Evolutionary conservation across 768 basidiomycete genomes (phyloP), one percentile per base, ranked within the genome.

Genomic region (Royoungia palumana): DNA sequence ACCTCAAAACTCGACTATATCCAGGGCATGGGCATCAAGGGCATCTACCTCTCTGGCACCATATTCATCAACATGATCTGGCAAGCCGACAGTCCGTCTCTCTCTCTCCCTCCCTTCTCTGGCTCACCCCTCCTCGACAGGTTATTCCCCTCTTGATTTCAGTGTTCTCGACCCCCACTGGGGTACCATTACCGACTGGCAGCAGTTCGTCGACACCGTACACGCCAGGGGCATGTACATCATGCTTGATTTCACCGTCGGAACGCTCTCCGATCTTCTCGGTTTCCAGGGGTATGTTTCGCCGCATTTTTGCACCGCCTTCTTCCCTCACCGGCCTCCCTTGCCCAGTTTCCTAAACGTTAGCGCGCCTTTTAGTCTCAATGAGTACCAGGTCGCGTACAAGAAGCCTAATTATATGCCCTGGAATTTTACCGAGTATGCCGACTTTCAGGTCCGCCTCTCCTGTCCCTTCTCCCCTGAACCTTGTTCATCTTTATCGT

Each of bases 51-150:
- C 65, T 91, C 94, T 20, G 94, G 94, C 44, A 96, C 94, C 2
- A 82, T 85, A 44, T 96, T 92, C 68, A 53, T 96, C 53, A 95
- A 95, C 77, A 94, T 94, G 93, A 70, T 91, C n/a, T 95, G 93
- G 93, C 87, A 94, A 63, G 87, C 91, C 4, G 93, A 95, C 78
- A 92, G 93, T 94, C 46, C 63, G 91, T 80, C 22, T 36, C 42
- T 22, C 19, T 30, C 17, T 30, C 32, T 37, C 12, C 46, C 36
- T 27, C 11, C 11, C 3, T 6, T 35, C 37, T 35, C 34, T 24
- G 44, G 22, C 6, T 55, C 49, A 47, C 24, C 40, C 35, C 32
- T 10, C 41, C 39, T 37, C 8, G n/a, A 1, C 6, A 59, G 92
- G 92, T 69, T 96, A 95, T 66, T 96, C 94, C 21, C 89, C 93